Evolutionary conservation across 2,329 filamentous ascomycete species (phyloP), one percentile per base, ranked within the genome.

Genomic region (Microascus cirrosus): DNA sequence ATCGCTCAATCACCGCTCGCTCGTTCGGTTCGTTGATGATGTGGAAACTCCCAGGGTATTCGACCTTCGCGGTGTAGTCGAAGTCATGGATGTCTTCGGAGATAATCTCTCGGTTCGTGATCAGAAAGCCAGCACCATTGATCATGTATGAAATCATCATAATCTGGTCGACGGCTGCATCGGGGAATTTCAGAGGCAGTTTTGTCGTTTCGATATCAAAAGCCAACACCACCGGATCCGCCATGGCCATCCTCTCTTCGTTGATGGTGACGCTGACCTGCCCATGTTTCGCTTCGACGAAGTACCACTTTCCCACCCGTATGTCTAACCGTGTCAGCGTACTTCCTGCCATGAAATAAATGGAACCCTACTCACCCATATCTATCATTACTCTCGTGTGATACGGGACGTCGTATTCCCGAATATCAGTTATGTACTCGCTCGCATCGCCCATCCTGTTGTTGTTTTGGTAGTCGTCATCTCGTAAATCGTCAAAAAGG

Each of bases 121-220:
- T 97, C 39, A 99, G 78, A 65, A 97, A 99, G 4, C 94, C 94
- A 72, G 96, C 92, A 0, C 94, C 95, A 65, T 99, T 94, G 66
- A 99, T 97, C 95, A 99, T 99, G 76, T 99, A 99, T 35, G 95
- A 99, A 70, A 99, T 93, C 94, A 99, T 99, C 92, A 99, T 99
- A 68, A 99, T 87, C 70, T 96, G 93, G 73, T 99, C 94, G 62
- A 96, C 86, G 3, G 91, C 82, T 1, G 94, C 86, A 68, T 99
- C 95, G 28, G 94, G 95, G 65, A 99, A 99, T 71, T 99, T 99
- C 58, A 99, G 77, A 1, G 95, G 94, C 18, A 94, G 77, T 68
- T 99, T 99, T 5, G 90, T 93, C 2, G 94, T 99, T 73, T 99
- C 94, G 67, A 99, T 99, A 84, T 99, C 94, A 73, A 86, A 99